Evolutionary conservation across 164 flowering plant species (phyloP), one percentile per base, ranked within the genome.

Genomic region (Piper longum): DNA sequence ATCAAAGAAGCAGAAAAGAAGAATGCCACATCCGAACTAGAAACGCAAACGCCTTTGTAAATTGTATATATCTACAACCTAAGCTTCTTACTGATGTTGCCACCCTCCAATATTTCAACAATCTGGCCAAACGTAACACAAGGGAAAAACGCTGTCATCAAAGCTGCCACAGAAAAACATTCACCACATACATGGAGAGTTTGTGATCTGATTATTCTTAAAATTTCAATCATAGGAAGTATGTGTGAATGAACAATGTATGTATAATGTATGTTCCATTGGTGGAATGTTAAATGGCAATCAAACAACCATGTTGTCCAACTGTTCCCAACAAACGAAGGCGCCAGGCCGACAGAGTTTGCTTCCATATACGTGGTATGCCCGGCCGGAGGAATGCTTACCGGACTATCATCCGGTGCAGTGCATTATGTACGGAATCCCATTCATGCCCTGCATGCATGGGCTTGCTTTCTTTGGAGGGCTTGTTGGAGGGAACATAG

Each of bases 121-220:
- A 85, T 80, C 65, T 83, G 84, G 39, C 90, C 90, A 57, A 81
- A 81, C 4, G 87, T 81, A 39, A 79, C 67, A 45, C 85, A 83
- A 40, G 87, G 87, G 11, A 76, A 64, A 60, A 74, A 56, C 42
- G 73, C 67, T 59, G 85, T 81, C 77, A 81, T 65, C 7, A 75
- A 43, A 51, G 83, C 85, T 85, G 83, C 71, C 62, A 66, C 62
- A 40, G 61, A 16, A 55, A 41, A 36, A 40, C 19, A 5, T 42
- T n/a, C 43, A 39, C 36, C 36, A 26, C 36, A 26, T 26, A 26
- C 36, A 26, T 26, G 36, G 36, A 26, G 36, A 26, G 36, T 2
- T 26, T 26, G 36, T 26, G 36, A 26, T 26, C 36, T 2, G 36
- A 26, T 1, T 26, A 26, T 26, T 26, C 36, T 26, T 26, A 0